Evolutionary conservation across 148 eudicot genomes (phyloP).

Genomic region (Vaccinium macrocarpon): DNA sequence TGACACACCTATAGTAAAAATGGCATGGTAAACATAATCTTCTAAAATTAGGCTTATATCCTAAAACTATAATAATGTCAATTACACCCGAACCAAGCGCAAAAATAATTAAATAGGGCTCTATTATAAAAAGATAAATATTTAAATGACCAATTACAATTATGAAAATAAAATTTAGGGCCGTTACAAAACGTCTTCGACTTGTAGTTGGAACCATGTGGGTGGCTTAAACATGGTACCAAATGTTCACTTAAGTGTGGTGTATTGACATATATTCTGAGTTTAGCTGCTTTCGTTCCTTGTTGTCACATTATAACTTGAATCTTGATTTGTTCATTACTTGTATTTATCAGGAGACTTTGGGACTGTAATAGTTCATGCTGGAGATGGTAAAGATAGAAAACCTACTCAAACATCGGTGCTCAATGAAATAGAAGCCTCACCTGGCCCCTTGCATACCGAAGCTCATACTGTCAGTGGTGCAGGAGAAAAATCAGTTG

Average conservation of each 20-base stretch:
- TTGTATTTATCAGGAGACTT: slow-evolving; percentile 58
- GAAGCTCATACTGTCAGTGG: slow-evolving; percentile 38
- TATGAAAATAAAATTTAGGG: too few species aligned
- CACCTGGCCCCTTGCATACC: slow-evolving; percentile 26
- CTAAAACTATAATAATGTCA: too few species aligned
- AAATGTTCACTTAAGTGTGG: too few species aligned
- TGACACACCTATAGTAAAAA: too few species aligned
- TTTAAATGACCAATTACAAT: too few species aligned
- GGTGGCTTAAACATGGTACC: not conserved
- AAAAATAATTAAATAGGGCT: too few species aligned
- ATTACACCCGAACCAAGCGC: too few species aligned
- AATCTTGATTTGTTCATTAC: slow-evolving; percentile 10
- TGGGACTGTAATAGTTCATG: slow-evolving; percentile 84
- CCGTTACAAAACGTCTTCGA: not conserved
- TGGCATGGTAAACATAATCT: too few species aligned
- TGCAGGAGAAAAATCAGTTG: slow-evolving; percentile 35
- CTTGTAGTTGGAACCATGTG: not conserved
- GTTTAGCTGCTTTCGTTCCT: not conserved
- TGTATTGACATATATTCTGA: not conserved
- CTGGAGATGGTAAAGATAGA: slow-evolving; percentile 51
- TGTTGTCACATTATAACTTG: not conserved
- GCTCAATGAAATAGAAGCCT: slow-evolving; percentile 27
- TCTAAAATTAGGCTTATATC: too few species aligned
- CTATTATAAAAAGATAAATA: too few species aligned
- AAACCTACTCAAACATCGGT: slow-evolving; percentile 27